Base-by-base conservation (phyloP, 2,329 filamentous ascomycete species). In the Penicillium janthinellum region DNA sequence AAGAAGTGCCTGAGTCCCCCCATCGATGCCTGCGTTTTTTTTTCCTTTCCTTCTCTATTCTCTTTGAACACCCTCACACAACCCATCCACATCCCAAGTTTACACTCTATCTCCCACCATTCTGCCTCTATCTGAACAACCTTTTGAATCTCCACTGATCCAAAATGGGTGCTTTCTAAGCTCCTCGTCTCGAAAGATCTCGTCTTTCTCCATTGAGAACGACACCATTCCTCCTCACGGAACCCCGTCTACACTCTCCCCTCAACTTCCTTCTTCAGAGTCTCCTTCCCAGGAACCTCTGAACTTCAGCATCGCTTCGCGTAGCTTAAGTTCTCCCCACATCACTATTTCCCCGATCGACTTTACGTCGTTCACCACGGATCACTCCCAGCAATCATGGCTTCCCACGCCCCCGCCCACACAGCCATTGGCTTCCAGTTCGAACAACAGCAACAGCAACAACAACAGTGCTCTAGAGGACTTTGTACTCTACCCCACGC, bases 311-410 rank as follows among this genome's bases (percentile, higher is more conserved):
- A 71, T 67, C 74, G 73, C 75, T 66, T 70, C 72, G 73, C 71
- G 74, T 77, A 75, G 77, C 77, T 73, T 74, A 71, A 77, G 74
- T 78, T 77, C 77, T 68, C 62, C 67, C 62, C 62, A 62, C 31
- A 67, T 66, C 70, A 74, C 66, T 60, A 73, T 75, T 72, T 57
- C 69, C 60, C 66, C 76, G 72, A 73, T 75, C 76, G 76, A 79
- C 77, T 57, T 74, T 53, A 73, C 72, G 76, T 79, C 79, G 75
- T 79, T 79, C 79, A 79, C 69, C 74, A 81, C 79, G 79, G 78
- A 81, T 79, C 71, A 74, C 69, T 71, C 71, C 66, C 77, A 78
- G 76, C 73, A 78, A 79, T 25, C 71, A 81, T 81, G 79, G 78
- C 78, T 75, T 75, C 72, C 77, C 71, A 71, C 77, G 73, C 76